A percentile compares a stretch with the other conserved stretches of the same genome.
phyloP scores from a whole-genome alignment of 371 early-diverging fungal genomes.

The Dichotomocladium elegans region DNA sequence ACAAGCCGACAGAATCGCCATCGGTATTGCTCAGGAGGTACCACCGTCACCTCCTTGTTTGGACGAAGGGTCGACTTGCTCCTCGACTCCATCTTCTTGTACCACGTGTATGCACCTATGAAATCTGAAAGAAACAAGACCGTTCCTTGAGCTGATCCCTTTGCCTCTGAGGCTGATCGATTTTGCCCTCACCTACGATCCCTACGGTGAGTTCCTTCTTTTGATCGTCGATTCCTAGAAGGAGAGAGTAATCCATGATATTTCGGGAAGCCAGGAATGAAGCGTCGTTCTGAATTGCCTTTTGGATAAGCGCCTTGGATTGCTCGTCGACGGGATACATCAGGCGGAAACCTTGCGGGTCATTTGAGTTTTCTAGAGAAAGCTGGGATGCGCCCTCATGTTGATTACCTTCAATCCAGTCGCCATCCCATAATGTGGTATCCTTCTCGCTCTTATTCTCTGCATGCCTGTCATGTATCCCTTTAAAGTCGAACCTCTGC shows the following conservation, averaged over 20 bases:
- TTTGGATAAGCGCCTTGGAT: slow-evolving; percentile 71
- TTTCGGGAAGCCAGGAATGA: slow-evolving; percentile 78
- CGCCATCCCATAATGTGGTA: slow-evolving; percentile 65
- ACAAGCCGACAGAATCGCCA: slow-evolving; percentile 82
- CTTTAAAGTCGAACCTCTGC: slow-evolving; percentile 91
- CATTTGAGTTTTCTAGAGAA: not conserved
- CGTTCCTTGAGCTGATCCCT: not conserved
- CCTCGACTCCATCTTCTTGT: slow-evolving; percentile 88
- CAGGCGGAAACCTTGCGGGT: not conserved
- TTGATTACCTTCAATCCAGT: slow-evolving; percentile 58
- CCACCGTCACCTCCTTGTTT: slow-evolving; percentile 82
- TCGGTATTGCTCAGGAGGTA: slow-evolving; percentile 89
- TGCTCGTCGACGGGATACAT: slow-evolving; percentile 56
- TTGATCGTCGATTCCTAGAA: slow-evolving; percentile 83
- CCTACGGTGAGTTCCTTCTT: slow-evolving; percentile 84
- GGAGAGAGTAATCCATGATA: slow-evolving; percentile 92
- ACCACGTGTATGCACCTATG: slow-evolving; percentile 94
- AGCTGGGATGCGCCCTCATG: not conserved
- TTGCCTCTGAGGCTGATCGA: not conserved
- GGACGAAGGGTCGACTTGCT: slow-evolving; percentile 82
- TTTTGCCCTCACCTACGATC: slow-evolving; percentile 77
- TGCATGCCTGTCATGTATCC: slow-evolving; percentile 62
- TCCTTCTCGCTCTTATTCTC: slow-evolving; percentile 33
- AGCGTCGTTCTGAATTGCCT: slow-evolving; percentile 80
- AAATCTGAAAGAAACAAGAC: slow-evolving; percentile 57